Evolutionary conservation across 257 asterid genomes (phyloP), one percentile per base, ranked within the genome.

Genomic region (Nyctanthes arbortristis): DNA sequence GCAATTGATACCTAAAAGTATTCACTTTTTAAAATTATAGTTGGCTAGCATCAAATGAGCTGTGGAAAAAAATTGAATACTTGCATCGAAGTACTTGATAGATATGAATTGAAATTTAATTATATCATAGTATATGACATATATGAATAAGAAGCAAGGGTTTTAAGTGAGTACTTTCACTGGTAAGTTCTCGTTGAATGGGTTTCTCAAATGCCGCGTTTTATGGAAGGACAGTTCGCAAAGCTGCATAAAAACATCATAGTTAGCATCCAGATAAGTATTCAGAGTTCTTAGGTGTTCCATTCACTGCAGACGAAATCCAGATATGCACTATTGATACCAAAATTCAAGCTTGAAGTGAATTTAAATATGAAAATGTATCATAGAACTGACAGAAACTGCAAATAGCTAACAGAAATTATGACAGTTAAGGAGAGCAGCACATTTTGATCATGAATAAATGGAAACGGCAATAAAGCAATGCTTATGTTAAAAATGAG

Each of bases 141-240:
- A 69, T 22, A 67, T 62, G 62, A 31, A 31, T 39, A 27, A 69
- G n/a, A 35, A 54, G 54, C 33, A 18, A 25, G 31, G 66, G 45
- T 71, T 65, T 24, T 52, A 72, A 39, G 73, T 4, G 67, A 28
- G 66, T 87, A 92, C 97, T 95, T 92, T 92, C 76, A 89, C 97
- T 36, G 96, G 96, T 66, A 92, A 75, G 80, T 89, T 85, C 77
- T 92, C 96, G 68, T 87, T 89, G 84, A 56, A 92, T 11, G 97
- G 96, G 76, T 92, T 92, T 80, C 96, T 80, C 85, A 92, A 80
- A 73, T 89, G 93, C 68, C 95, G 93, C 68, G 96, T 89, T 81
- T 89, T 89, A 73, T 91, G 84, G 78, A 91, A 91, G 72, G 96
- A 89, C 81, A 91, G 68, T 87, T 91, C 97, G 80, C 96, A 79